phyloP scores from a whole-genome alignment of 768 basidiomycete species.

The Xerocomellus chrysenteron region DNA sequence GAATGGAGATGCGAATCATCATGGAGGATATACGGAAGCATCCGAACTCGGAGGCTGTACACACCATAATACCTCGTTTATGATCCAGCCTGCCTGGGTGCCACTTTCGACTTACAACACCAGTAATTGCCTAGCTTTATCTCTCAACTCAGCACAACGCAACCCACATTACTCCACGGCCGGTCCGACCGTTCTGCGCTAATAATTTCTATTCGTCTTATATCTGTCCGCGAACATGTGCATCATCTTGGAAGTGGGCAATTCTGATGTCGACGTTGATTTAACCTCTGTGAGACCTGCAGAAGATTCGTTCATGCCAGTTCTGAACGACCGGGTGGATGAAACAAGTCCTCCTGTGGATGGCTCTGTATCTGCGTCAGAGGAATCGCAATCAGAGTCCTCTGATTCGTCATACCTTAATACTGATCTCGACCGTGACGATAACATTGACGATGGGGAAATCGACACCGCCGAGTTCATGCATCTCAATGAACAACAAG shows the following conservation, averaged over 20 bases:
- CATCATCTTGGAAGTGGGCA: slow-evolving; percentile 13
- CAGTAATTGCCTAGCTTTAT: no score
- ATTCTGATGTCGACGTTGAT: slow-evolving; percentile 7
- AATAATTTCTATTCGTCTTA: not conserved
- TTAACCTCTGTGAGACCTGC: not conserved
- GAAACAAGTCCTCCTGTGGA: slow-evolving; percentile 1
- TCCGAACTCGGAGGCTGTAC: no score
- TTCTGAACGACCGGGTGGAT: slow-evolving; percentile 1
- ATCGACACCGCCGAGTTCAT: slow-evolving; percentile 12
- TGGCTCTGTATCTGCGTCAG: not conserved
- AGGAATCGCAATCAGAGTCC: slow-evolving; percentile 16
- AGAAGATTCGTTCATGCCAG: slow-evolving; percentile 12
- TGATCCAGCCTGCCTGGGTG: no score
- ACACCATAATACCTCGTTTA: no score
- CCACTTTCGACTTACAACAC: no score
- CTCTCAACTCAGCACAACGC: not conserved
- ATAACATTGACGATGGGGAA: slow-evolving; percentile 16
- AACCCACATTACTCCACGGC: not conserved
- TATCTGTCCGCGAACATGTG: slow-evolving; percentile 8
- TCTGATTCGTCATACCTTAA: slow-evolving; percentile 23
- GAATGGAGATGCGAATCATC: not conserved
- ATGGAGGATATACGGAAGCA: no score
- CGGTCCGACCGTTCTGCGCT: not conserved
- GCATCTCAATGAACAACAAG: slow-evolving; percentile 11
- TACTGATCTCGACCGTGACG: slow-evolving; percentile 12